Evolutionary conservation across 345 rosid species (phyloP), one percentile per base, ranked within the genome.

Genomic region (Arabis hirsuta): DNA sequence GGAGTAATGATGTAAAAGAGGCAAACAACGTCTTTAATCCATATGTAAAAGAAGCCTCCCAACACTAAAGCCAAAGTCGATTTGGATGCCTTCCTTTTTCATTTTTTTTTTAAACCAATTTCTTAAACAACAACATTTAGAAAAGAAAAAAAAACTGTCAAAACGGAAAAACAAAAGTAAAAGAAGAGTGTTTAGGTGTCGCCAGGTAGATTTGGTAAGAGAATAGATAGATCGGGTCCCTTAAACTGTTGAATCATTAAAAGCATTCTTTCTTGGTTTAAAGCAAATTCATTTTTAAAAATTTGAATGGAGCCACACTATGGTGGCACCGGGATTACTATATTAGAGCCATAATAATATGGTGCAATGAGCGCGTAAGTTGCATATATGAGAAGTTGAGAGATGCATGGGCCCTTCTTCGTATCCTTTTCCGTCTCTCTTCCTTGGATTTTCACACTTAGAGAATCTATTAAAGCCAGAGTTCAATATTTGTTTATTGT

Each of bases 351-450:
- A 22, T 7, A 50, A 27, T 50, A 6, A 19, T 29, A 62, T 31
- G 42, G 20, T 31, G 69, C 44, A 46, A 53, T 20, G 26, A 48
- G 27, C 66, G 67, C 59, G 67, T 59, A 58, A 9, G 12, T 46
- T 69, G 12, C 3, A 68, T 66, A 52, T 54, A 45, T 54, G 45
- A 72, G 46, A 29, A 46, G 1, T 55, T 46, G 45, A 65, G 32
- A 58, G 43, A 59, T 58, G 47, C 41, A 36, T 36, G 55, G 69
- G 80, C 82, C 83, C 72, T 82, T 60, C 58, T 75, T 77, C 78
- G 72, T 82, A 75, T 78, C 86, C 81, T 80, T 80, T 83, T 82
- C 78, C 67, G 78, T 73, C 63, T 82, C 86, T 76, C 72, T 48
- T 69, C 10, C 42, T 52, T 52, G 73, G 69, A 86, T 73, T 76